Percentiles rank a stretch among this genome's conserved stretches.
Conservation (phyloP, 1,284 basidiomycete genomes). For the Papiliotrema fonsecae region DNA sequence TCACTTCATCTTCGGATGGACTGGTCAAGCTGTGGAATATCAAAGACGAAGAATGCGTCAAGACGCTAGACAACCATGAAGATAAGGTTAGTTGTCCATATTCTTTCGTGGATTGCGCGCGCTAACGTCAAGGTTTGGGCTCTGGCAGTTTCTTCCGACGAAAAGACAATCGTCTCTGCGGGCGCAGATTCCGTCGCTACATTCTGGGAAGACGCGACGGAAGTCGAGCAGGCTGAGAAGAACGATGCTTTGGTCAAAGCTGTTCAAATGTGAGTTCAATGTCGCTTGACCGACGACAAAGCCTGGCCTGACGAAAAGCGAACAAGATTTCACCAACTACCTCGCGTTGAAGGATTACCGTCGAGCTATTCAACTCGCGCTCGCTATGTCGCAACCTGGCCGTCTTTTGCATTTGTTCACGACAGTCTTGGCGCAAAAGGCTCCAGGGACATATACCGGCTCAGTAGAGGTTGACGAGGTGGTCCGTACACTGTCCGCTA, state of each 20-base stretch:
- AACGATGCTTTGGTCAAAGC: slow-evolving; percentile 64
- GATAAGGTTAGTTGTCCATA: slow-evolving; percentile 67
- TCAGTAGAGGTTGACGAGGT: slow-evolving; percentile 72
- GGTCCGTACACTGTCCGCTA: slow-evolving; percentile 62
- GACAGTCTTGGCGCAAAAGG: slow-evolving; percentile 50
- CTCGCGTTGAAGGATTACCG: slow-evolving; percentile 82
- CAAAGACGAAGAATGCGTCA: slow-evolving; percentile 75
- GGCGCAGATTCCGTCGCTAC: slow-evolving; percentile 91
- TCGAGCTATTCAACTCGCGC: slow-evolving; percentile 81
- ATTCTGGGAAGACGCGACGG: slow-evolving; percentile 91
- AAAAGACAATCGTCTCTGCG: slow-evolving; percentile 77
- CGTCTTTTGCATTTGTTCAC: slow-evolving; percentile 77
- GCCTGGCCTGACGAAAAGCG: slow-evolving; percentile 53
- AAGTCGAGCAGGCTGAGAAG: slow-evolving; percentile 64
- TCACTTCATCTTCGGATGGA: slow-evolving; percentile 87
- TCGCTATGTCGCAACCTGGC: slow-evolving; percentile 89
- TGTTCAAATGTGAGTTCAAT: slow-evolving; percentile 64
- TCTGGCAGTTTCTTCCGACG: slow-evolving; percentile 70
- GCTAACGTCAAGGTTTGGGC: slow-evolving; percentile 69
- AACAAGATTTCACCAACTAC: slow-evolving; percentile 93
- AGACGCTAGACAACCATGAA: slow-evolving; percentile 92
- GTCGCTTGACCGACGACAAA: neutral
- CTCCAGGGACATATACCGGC: slow-evolving; percentile 54
- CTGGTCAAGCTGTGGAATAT: slow-evolving; percentile 95
- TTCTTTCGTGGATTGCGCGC: neutral